A percentile compares a stretch with the other conserved stretches of the same genome.
Evolutionary conservation across 768 basidiomycete species (phyloP).

Genomic region (Panaeolus cyanescens): DNA sequence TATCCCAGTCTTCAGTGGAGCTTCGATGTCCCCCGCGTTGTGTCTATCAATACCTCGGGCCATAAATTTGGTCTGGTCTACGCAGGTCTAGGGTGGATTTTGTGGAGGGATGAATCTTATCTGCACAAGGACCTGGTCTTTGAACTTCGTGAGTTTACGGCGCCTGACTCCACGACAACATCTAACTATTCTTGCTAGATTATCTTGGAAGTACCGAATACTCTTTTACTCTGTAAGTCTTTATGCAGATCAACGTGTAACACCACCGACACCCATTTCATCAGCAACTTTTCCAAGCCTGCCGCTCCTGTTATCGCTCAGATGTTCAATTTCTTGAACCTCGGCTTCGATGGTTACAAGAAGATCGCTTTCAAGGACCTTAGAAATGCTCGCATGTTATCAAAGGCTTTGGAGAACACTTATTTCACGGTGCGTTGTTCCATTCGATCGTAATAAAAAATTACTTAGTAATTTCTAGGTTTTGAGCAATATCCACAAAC

Average conservation of each 20-base stretch:
- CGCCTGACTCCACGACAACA: neutral
- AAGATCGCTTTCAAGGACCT: conserved; percentile 46
- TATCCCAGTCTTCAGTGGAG: conserved; percentile 59
- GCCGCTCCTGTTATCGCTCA: conserved; percentile 59
- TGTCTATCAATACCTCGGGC: conserved; percentile 53
- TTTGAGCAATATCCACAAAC: conserved; percentile 51
- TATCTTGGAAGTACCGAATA: conserved; percentile 64
- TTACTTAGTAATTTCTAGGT: conserved; percentile 25
- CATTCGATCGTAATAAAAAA: neutral
- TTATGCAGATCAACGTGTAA: neutral
- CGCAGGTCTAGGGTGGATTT: conserved; percentile 60
- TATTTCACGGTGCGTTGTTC: conserved; percentile 43
- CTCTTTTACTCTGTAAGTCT: conserved; percentile 50
- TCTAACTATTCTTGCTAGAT: conserved; percentile 25
- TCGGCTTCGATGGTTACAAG: conserved; percentile 57
- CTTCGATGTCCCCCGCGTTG: conserved; percentile 58
- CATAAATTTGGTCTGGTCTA: conserved; percentile 64
- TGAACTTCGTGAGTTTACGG: conserved; percentile 50
- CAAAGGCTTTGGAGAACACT: conserved; percentile 55
- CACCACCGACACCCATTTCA: neutral
- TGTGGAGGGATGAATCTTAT: conserved; percentile 59
- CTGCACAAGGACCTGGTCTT: conserved; percentile 68
- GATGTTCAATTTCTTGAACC: conserved; percentile 63
- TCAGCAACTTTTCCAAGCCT: conserved; percentile 57
- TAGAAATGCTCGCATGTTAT: conserved; percentile 57